Base-by-base conservation (phyloP, 768 basidiomycete species). In the Pulveroboletus ravenelii region DNA sequence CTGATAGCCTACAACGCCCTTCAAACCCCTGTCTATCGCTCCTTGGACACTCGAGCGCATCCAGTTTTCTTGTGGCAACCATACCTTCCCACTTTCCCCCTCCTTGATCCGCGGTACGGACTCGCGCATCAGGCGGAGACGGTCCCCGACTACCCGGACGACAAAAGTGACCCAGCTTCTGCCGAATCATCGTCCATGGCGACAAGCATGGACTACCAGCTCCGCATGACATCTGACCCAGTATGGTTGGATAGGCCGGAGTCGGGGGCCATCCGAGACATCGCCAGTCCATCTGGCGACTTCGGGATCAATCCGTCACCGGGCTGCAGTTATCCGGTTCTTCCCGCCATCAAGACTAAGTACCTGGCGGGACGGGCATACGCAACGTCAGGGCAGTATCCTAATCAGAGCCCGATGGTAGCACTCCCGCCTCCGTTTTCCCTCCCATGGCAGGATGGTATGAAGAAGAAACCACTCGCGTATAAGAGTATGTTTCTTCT, bases 81-180 rank as follows among this genome's bases (percentile, higher is more conserved):
- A 71, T 74, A 74, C 54, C 66, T 53, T 47, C 48, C 59, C 9
- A 35, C 51, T 3, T 54, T 52, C 3, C 40, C 53, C 18, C 52
- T 60, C 7, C 50, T 59, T 50, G 56, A 59, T 56, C 51, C 56
- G 14, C 42, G 30, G 17, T 61, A 54, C 34, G 55, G 51, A 27
- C 34, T 34, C 44, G 49, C 37, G 25, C 40, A 39, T 42, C 55
- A 43, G 5, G 29, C 40, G 17, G 57, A 62, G 30, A 30, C 41
- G 10, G 31, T 38, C 5, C 17, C 27, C 32, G 62, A 66, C 47
- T 57, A 53, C 29, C 57, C 56, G 3, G 64, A 65, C 48, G 62
- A 64, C 46, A 57, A 40, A 10, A 60, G 60, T 18, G 64, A 64
- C n/a, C 60, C 62, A 3, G 66, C 57, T 14, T 64, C 64, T 10